Base-by-base conservation (phyloP, 179 eudicot species). In the Drosera spatulata region DNA sequence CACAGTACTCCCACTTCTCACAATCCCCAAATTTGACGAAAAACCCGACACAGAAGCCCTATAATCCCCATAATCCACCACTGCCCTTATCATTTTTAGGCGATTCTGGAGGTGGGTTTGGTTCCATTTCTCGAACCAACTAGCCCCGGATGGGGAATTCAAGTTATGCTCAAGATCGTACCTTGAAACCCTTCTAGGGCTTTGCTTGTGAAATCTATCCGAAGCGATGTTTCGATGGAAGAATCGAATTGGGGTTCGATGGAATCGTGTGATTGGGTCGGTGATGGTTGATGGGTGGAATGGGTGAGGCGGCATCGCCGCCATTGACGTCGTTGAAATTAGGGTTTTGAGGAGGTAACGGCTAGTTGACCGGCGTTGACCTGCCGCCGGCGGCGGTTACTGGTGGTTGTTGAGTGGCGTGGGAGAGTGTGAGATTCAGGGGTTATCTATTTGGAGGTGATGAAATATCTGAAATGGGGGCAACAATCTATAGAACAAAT, bases 41-140 rank as follows among this genome's bases (percentile, higher is more conserved):
- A 56, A 61, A 53, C 69, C 70, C 49, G 52, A 14, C 56, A 58
- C 41, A 64, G 55, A 40, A 15, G 68, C 72, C 52, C 66, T 67
- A 22, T 22, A 22, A 56, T 66, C 65, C 59, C 83, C 73, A 74
- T 91, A 88, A 71, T 75, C 65, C 75, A 75, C 50, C 4, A 68
- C 76, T 2, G 66, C 70, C 56, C 42, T 56, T 42, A 87, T 83
- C 46, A 72, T 47, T 71, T 70, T 85, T 3, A 81, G 81, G 67
- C 59, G 54, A 58, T 55, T 68, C 41, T 55, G 55, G 50, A 70
- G 60, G 38, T 62, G 74, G 62, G 73, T 66, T 58, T 72, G 79
- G 67, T 82, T 82, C 96, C 98, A 88, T 77, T 82, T 84, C 39
- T 75, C 83, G 62, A 91, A 66, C 98, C 98, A 80, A 59, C 73